Percentiles rank a stretch among this genome's conserved stretches.
These are phyloP conservation scores for Cystofilobasidium bisporidii DNA, from an alignment of 768 basidiomycete species.

Conservation along the genomic window DNA sequence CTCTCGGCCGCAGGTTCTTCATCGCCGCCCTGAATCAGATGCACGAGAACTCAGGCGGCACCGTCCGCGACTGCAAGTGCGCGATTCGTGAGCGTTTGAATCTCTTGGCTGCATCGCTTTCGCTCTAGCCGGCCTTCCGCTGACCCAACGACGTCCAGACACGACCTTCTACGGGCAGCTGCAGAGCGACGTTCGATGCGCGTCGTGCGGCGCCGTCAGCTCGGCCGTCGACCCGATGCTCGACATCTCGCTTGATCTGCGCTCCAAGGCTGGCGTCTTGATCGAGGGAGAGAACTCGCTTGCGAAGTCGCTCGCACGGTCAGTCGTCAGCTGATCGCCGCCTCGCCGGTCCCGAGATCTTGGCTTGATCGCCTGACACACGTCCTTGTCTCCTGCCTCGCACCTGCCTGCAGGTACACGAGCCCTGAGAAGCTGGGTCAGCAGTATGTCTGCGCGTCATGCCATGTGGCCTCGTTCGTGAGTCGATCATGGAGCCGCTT, in stretches of 20 bases:
- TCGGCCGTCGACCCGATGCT: constrained; percentile 79
- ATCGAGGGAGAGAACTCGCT: constrained; percentile 54
- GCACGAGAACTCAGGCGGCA: constrained; percentile 65
- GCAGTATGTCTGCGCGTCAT: constrained; percentile 75
- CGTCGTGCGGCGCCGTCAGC: constrained; percentile 66
- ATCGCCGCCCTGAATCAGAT: constrained; percentile 65
- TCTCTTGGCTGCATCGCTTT: neutral
- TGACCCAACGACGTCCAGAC: constrained; percentile 41
- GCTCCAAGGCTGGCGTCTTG: constrained; percentile 38
- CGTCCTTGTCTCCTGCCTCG: no score
- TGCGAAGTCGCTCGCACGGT: constrained; percentile 66
- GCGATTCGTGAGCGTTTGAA: constrained; percentile 63
- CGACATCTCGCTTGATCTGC: constrained; percentile 79
- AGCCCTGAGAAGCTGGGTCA: constrained; percentile 72
- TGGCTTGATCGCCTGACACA: no score
- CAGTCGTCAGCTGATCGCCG: no score
- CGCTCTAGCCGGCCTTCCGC: no score
- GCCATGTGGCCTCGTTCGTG: constrained; percentile 60
- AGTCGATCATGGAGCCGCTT: constrained; percentile 34
- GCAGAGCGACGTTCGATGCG: constrained; percentile 82
- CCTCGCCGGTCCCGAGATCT: no score
- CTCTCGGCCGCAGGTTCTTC: constrained; percentile 37
- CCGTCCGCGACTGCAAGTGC: constrained; percentile 49
- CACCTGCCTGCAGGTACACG: constrained; percentile 80
- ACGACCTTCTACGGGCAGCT: constrained; percentile 76